Base-by-base conservation (phyloP, 2,329 filamentous ascomycete genomes). In the Apiospora hydei region DNA sequence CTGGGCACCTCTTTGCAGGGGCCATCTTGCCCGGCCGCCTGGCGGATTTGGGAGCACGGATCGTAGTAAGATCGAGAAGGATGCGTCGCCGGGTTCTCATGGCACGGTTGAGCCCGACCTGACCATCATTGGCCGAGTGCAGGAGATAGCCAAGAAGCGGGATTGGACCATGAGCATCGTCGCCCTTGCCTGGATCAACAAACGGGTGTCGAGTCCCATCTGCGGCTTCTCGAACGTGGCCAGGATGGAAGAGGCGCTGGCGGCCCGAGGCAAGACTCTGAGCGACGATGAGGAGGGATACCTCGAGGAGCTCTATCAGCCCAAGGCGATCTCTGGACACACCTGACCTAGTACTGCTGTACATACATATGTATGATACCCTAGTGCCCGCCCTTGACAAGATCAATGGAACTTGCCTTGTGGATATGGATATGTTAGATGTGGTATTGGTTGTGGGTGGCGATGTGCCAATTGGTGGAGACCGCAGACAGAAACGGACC, bases 111-210 rank as follows among this genome's bases (percentile, higher is more conserved):
- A 75, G 53, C 74, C 75, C 11, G 79, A 77, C 53, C 76, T 77
- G 21, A 88, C 74, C 16, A 78, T 88, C 72, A 84, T 90, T 68
- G 80, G 81, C 46, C 84, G 88, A 0, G 87, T 90, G 2, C 85
- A 91, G 79, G 87, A 91, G 78, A 75, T 92, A 18, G 88, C 90
- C 0, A 83, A 85, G 74, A 89, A 89, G 81, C 86, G 86, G 74
- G 86, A 83, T 0, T 86, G 88, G 78, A 88, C 85, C 74, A 93
- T 93, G 87, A 88, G 88, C 64, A 87, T 91, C 71, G 87, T 93
- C 26, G 87, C 89, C 0, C 84, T 91, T 71, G 90, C 90, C 3
- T 93, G 91, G 91, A 85, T 87, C 71, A 82, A 88, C 74, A 84
- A 85, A 74, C 83, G 86, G 64, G 85, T 87, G 7, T 80, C 85